Conservation (phyloP, 148 eudicot species). For the Tetragonia tetragonoides region DNA sequence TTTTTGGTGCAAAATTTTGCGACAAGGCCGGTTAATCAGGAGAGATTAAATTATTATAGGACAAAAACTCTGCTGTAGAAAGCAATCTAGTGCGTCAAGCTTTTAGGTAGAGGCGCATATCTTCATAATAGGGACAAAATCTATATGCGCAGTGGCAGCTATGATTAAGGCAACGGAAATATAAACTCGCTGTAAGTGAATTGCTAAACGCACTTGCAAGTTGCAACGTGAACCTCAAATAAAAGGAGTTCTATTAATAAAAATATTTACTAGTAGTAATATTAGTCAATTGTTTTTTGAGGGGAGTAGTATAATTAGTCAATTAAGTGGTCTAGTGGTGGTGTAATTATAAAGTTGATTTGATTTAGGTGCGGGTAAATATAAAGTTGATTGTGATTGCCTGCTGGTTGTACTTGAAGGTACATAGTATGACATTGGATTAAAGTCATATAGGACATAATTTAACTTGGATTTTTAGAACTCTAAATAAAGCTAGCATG, state of each 20-base stretch:
- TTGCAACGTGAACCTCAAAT: constrained; percentile 6
- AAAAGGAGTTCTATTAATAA: not conserved
- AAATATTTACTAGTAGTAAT: not conserved
- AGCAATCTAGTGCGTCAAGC: not conserved
- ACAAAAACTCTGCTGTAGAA: too few relatives aligned
- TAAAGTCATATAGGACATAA: not conserved
- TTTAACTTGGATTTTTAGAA: not conserved
- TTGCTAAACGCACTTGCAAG: constrained; percentile 22
- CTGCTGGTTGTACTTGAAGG: constrained; percentile 24
- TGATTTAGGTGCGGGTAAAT: not conserved
- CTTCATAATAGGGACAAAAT: not conserved
- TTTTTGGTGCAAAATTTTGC: too few relatives aligned
- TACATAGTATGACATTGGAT: constrained; percentile 8
- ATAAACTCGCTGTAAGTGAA: not conserved
- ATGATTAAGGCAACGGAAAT: constrained; percentile 21
- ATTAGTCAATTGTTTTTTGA: too few relatives aligned
- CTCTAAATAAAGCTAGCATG: too few relatives aligned
- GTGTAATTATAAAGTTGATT: too few relatives aligned
- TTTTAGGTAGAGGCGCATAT: not conserved
- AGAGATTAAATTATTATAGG: too few relatives aligned
- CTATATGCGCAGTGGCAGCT: not conserved
- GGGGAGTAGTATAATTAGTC: not conserved
- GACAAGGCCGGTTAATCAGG: too few relatives aligned
- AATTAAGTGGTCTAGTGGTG: constrained; percentile 7
- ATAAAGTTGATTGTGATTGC: constrained; percentile 14